Percentiles rank a stretch among this genome's conserved stretches.
Conservation (phyloP, 108 stramenopile genomes). For the Cylindrotheca fusiformis region DNA sequence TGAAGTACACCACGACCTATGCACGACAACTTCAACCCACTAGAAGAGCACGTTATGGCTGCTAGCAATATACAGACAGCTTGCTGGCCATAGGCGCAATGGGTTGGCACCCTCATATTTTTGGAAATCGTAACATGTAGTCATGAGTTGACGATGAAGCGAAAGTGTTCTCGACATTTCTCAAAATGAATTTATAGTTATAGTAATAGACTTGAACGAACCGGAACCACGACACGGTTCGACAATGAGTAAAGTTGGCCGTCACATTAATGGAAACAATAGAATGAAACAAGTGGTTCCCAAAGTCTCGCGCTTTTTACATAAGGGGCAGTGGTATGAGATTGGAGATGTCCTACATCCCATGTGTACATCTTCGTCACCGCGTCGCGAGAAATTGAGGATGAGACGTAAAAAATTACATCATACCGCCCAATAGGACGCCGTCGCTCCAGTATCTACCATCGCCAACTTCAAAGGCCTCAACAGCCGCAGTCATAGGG, state of each 20-base stretch:
- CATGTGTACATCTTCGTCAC: neutral
- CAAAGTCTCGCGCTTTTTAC: neutral
- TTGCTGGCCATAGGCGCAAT: too few relatives aligned
- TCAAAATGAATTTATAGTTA: neutral
- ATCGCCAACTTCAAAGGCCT: constrained; percentile 34
- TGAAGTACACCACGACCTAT: too few relatives aligned
- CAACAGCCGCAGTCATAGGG: constrained; percentile 69
- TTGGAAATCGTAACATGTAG: neutral
- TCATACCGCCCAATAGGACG: neutral
- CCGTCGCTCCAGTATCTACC: neutral
- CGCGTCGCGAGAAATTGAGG: too few relatives aligned
- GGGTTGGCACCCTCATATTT: too few relatives aligned
- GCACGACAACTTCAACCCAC: too few relatives aligned
- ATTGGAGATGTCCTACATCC: neutral
- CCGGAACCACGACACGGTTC: neutral
- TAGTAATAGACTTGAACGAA: neutral
- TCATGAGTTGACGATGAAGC: neutral
- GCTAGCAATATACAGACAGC: too few relatives aligned
- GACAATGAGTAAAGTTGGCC: neutral
- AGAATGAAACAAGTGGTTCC: neutral
- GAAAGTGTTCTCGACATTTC: neutral
- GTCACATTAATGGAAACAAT: neutral
- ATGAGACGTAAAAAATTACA: neutral
- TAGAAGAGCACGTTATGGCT: too few relatives aligned
- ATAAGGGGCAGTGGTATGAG: neutral